Base-by-base conservation (phyloP, 345 rosid species). In the Nasturtium officinale region DNA sequence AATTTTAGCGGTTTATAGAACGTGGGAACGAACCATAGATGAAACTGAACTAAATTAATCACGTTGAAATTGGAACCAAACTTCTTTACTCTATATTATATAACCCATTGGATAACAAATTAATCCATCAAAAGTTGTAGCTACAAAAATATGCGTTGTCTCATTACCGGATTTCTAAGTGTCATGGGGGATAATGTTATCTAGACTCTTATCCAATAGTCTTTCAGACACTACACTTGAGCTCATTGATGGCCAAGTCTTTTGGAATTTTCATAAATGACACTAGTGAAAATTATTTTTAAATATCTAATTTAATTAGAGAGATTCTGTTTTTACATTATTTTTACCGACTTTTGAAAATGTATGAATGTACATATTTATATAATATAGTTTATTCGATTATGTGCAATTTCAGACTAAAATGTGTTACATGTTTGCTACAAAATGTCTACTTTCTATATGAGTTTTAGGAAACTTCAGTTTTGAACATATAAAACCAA, bases 131-230 rank as follows among this genome's bases (percentile, higher is more conserved):
- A 58, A 47, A 48, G 26, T 10, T 58, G 55, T 46, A 64, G 58
- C 32, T 46, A 64, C 17, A 13, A 6, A 38, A 40, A 38, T 51
- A 51, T n/a, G 29, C 25, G 45, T 53, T 69, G 62, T 60, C 15
- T 66, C 45, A 38, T 23, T 26, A 51, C 53, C 50, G 62, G 16
- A 33, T 76, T 55, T 43, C 13, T 69, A 61, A 32, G 51, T 52
- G 33, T 69, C 65, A 53, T 52, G 69, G 37, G 40, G 16, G 50
- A 53, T 69, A 54, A 69, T 75, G 74, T 68, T 75, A 75, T 68
- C 69, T 29, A 52, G 26, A 75, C 64, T 69, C 69, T 68, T 75
- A 45, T 68, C 79, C 58, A 68, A 15, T 61, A 67, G 64, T 38
- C 55, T 33, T 40, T 30, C 30, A 25, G 63, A 67, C 33, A 57